These are phyloP conservation scores for Fusarium denticulatum DNA, from an alignment of 2,329 filamentous ascomycete species.

Conservation along the genomic window DNA sequence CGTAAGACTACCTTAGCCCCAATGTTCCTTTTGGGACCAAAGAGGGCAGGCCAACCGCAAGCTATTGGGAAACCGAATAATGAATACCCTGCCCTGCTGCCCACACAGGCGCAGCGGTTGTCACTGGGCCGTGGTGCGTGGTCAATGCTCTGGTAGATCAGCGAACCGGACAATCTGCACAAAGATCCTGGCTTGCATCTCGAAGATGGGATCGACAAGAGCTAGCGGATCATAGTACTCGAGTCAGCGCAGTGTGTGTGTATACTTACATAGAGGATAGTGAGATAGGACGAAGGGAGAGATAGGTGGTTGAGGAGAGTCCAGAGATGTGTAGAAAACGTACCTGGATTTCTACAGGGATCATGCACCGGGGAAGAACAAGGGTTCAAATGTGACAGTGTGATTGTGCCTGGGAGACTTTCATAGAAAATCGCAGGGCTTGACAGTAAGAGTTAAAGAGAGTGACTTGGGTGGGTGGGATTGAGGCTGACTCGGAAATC, in stretches of 20 bases:
- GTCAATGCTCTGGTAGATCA: constrained; percentile 34
- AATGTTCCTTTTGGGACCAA: constrained; percentile 21
- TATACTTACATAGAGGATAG: not conserved
- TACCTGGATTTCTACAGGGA: constrained; percentile 10
- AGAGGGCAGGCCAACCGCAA: constrained; percentile 27
- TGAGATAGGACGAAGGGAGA: not conserved
- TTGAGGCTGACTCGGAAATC: constrained; percentile 30
- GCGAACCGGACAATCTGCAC: constrained; percentile 22
- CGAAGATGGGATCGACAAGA: constrained; percentile 29
- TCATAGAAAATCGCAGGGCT: constrained; percentile 24
- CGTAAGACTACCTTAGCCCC: not conserved
- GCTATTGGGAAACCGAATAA: constrained; percentile 30
- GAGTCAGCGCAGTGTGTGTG: constrained; percentile 16
- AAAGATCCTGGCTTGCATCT: constrained; percentile 17
- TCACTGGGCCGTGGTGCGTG: constrained; percentile 22
- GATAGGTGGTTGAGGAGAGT: not conserved
- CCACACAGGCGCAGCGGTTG: constrained; percentile 12
- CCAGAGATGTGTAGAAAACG: not conserved
- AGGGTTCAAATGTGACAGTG: constrained; percentile 32
- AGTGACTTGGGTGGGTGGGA: constrained; percentile 13
- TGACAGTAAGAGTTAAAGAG: not conserved
- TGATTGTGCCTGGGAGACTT: constrained; percentile 33
- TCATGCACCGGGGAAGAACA: constrained; percentile 23
- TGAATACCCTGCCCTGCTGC: not conserved
- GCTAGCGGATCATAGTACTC: constrained; percentile 24